Conservation (phyloP, 2,329 filamentous ascomycete species). For the Fusarium drepaniforme region DNA sequence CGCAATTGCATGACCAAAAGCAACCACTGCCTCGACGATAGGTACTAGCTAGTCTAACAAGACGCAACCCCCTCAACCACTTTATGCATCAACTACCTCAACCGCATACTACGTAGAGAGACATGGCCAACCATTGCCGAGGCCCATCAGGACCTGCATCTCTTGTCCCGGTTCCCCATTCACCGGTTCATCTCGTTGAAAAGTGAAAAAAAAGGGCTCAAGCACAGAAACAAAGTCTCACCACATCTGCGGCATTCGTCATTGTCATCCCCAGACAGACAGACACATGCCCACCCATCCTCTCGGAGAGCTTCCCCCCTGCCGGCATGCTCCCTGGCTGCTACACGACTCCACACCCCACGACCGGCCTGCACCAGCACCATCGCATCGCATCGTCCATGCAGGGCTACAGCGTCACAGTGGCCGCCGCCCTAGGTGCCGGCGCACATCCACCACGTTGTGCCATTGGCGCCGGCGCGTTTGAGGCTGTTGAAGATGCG, state of each 20-base stretch:
- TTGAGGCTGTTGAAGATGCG: conserved; percentile 34
- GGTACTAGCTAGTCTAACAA: conserved; percentile 3
- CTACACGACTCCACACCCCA: conserved; percentile 33
- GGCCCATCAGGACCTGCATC: background rate
- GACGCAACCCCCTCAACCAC: conserved; percentile 6
- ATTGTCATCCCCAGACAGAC: conserved; percentile 12
- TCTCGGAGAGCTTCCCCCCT: conserved; percentile 19
- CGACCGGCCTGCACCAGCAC: conserved; percentile 17
- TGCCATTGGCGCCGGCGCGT: conserved; percentile 29
- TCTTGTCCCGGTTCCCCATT: conserved; percentile 17
- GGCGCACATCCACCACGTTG: conserved; percentile 9
- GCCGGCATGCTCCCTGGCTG: conserved; percentile 16
- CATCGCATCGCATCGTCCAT: conserved; percentile 16
- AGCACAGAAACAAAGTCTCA: conserved; percentile 30
- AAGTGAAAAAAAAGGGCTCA: conserved; percentile 8
- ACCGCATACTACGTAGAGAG: conserved; percentile 8
- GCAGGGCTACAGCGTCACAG: conserved; percentile 12
- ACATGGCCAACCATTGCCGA: conserved; percentile 17
- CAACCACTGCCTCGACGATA: background rate
- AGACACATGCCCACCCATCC: conserved; percentile 9
- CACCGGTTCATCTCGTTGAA: conserved; percentile 3
- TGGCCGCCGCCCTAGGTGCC: background rate
- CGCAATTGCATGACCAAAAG: conserved; percentile 18
- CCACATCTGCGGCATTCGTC: conserved; percentile 15
- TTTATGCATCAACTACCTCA: conserved; percentile 20